Conservation (phyloP, 441 rosid species). For the Populus hybrid region DNA sequence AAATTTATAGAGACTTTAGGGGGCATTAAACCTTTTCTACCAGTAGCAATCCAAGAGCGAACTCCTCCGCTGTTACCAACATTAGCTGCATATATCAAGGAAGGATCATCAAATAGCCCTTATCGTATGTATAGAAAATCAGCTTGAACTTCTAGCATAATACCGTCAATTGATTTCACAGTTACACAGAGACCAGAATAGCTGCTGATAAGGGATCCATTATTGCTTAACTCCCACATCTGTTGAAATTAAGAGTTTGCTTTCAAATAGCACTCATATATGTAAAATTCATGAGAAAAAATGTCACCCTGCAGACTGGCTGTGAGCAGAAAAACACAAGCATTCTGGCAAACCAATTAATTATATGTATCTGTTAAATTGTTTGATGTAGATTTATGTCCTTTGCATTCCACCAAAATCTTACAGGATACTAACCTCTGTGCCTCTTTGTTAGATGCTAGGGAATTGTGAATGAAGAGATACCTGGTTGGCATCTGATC, state of each 20-base stretch:
- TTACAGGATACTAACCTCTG: too few relatives aligned
- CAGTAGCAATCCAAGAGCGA: slow-evolving; percentile 88
- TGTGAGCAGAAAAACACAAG: not conserved
- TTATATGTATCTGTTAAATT: not conserved
- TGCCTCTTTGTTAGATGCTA: not conserved
- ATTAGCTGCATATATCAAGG: slow-evolving; percentile 37
- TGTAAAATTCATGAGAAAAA: not conserved
- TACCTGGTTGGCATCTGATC: slow-evolving; percentile 75
- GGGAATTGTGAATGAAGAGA: not conserved
- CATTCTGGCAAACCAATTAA: not conserved
- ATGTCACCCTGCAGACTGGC: not conserved
- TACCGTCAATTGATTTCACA: slow-evolving; percentile 52
- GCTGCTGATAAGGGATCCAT: slow-evolving; percentile 63
- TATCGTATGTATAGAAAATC: not conserved
- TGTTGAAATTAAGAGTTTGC: slow-evolving; percentile 22
- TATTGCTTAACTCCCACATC: slow-evolving; percentile 74
- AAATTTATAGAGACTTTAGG: not conserved
- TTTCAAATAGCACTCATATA: slow-evolving; percentile 13
- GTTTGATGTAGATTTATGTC: not conserved
- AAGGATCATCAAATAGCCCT: not conserved
- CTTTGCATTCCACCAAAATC: not conserved
- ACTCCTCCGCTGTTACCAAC: slow-evolving; percentile 49
- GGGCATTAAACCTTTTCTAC: slow-evolving; percentile 54
- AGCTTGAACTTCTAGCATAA: not conserved
- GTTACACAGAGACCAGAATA: slow-evolving; percentile 81